Conservation (phyloP, 2,329 filamentous ascomycete genomes). For the Fusarium drepaniforme region DNA sequence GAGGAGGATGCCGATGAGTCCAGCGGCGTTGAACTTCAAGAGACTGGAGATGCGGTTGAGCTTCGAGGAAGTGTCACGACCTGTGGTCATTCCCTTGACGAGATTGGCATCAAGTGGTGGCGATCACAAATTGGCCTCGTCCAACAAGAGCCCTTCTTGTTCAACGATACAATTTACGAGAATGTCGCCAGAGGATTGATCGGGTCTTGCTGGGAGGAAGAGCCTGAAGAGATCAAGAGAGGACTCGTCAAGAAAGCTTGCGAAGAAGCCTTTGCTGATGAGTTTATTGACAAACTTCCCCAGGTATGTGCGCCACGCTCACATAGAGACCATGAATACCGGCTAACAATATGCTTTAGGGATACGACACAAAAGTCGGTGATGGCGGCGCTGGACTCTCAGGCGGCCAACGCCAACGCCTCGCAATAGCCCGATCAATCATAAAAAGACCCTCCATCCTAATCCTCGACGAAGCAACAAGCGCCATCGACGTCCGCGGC, state of each 20-base stretch:
- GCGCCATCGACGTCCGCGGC: constrained; percentile 68
- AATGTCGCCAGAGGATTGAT: constrained; percentile 73
- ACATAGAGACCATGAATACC: neutral
- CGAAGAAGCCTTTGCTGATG: constrained; percentile 75
- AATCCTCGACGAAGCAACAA: constrained; percentile 83
- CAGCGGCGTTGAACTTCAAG: constrained; percentile 48
- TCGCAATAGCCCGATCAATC: constrained; percentile 82
- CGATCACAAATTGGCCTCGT: constrained; percentile 73
- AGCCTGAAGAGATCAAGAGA: constrained; percentile 66
- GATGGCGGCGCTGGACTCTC: constrained; percentile 83
- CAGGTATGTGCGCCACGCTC: constrained; percentile 49
- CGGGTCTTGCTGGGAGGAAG: constrained; percentile 63
- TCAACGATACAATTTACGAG: constrained; percentile 73
- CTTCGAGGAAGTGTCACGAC: constrained; percentile 63
- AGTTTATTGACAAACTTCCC: constrained; percentile 75
- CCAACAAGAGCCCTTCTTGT: constrained; percentile 76
- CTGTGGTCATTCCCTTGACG: constrained; percentile 64
- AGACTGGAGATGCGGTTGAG: constrained; percentile 57
- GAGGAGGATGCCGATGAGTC: constrained; percentile 46
- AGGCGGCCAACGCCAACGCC: constrained; percentile 83
- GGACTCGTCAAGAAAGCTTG: constrained; percentile 74
- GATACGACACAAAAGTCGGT: constrained; percentile 80
- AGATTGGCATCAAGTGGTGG: constrained; percentile 74
- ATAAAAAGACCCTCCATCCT: constrained; percentile 78
- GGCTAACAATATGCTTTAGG: constrained; percentile 52